Evolutionary conservation across 2,329 filamentous ascomycete genomes (phyloP).

Genomic region (Tolypocladium ophioglossoides): DNA sequence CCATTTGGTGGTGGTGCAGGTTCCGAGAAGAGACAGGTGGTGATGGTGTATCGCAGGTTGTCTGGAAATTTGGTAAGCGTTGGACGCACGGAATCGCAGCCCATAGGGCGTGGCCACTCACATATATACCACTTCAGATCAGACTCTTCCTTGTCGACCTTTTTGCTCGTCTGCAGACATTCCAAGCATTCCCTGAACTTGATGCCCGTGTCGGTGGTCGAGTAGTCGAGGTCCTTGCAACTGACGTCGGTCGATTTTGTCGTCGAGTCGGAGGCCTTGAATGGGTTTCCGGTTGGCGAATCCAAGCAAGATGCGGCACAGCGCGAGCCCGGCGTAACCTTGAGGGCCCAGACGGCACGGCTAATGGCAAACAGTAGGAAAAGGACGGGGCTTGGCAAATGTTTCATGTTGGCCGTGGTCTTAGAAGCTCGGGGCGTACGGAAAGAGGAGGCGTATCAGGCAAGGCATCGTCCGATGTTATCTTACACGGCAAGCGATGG

Average conservation of each 20-base stretch:
- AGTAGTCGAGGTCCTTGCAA: slow-evolving; percentile 31
- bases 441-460: neutral
- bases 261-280: slow-evolving; percentile 23
- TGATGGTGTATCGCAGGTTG: slow-evolving; percentile 37
- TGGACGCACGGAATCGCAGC: neutral
- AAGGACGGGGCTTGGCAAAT: slow-evolving; percentile 2
- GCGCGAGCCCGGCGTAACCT: slow-evolving; percentile 39
- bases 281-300: slow-evolving; percentile 18
- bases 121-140: slow-evolving; percentile 37
- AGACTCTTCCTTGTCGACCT: slow-evolving; percentile 24
- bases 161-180: slow-evolving; percentile 35
- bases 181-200: slow-evolving; percentile 36
- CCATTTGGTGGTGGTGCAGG: slow-evolving; percentile 19
- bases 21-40: slow-evolving; percentile 33
- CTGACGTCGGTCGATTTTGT: slow-evolving; percentile 36
- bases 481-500: neutral
- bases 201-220: slow-evolving; percentile 24
- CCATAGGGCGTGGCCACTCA: slow-evolving; percentile 17
- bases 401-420: neutral
- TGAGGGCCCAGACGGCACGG: slow-evolving; percentile 19
- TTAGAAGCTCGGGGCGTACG: neutral
- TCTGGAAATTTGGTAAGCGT: slow-evolving; percentile 19
- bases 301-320: slow-evolving; percentile 39
- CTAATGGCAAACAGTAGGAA: slow-evolving; percentile 10
- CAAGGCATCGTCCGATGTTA: neutral